Base-by-base conservation (phyloP, 1,284 basidiomycete species). In the Ganoderma sinense region DNA sequence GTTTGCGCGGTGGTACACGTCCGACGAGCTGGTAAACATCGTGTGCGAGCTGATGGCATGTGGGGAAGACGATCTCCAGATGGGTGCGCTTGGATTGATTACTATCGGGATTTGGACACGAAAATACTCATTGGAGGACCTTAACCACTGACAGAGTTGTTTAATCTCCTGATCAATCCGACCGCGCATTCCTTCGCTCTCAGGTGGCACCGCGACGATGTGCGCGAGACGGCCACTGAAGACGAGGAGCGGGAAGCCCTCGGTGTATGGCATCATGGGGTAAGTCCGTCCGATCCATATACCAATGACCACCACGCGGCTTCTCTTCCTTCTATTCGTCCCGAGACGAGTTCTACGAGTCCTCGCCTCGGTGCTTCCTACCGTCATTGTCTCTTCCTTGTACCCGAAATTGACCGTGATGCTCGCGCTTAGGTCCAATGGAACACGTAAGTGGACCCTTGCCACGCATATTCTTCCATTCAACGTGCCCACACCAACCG, bases 151-250 rank as follows among this genome's bases (percentile, higher is more conserved):
- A 36, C 31, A 94, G 94, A 95, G 77, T 80, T 94, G 29, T 94
- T 95, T 81, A 95, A 95, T 77, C 78, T 95, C 65, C 83, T 95
- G 64, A 91, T 95, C 71, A 93, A 95, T 77, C 94, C 94, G 0
- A 72, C 82, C 1, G 77, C 80, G 10, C 90, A 92, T 72, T 84
- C 89, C 60, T 96, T 95, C 77, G 91, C 93, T 0, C 83, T 96
- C 60, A 84, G 91, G 55, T 96, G 94, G 94, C 94, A 96, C 79
- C 86, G 94, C 2, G 94, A 96, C 75, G 94, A 95, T 79, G 86
- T 96, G 16, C 83, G 82, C 63, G 90, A 90, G 71, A 84, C 85
- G 36, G 91, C 91, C 0, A 86, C 84, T 0, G 79, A 84, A n/a
- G 87, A 89, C 14, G 91, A 95, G 75, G 94, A 96, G 76, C 75